Conservation (phyloP, 2,329 filamentous ascomycete genomes). For the Coniosporium tulheliwenetii region DNA sequence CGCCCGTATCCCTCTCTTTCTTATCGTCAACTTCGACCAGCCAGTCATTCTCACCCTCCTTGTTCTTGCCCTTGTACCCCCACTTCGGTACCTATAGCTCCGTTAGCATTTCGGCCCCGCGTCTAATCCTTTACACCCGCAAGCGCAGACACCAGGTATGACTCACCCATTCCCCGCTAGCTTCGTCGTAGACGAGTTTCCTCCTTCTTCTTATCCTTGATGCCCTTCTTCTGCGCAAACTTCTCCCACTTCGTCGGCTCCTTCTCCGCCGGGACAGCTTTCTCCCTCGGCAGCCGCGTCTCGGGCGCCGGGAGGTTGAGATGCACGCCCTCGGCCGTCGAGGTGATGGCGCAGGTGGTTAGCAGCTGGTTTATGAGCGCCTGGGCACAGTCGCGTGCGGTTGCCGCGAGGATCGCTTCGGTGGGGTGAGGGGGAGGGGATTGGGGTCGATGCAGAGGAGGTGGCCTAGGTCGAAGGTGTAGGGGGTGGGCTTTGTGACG, state of each 20-base stretch:
- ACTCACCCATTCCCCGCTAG: constrained; percentile 63
- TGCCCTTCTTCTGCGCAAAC: constrained; percentile 94
- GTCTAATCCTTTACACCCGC: too few relatives aligned
- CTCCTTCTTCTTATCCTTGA: constrained; percentile 69
- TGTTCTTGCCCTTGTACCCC: constrained; percentile 87
- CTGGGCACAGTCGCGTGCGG: constrained; percentile 82
- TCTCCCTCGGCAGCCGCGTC: constrained; percentile 73
- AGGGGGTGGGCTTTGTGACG: constrained; percentile 63
- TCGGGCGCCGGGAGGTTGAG: constrained; percentile 57
- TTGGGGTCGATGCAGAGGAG: constrained; percentile 80
- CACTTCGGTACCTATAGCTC: constrained; percentile 46
- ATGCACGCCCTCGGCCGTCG: constrained; percentile 54
- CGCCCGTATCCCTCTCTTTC: constrained; percentile 36
- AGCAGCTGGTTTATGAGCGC: constrained; percentile 88
- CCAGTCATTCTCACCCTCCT: constrained; percentile 71
- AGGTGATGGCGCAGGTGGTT: constrained; percentile 66
- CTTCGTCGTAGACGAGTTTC: constrained; percentile 74
- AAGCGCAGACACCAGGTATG: too few relatives aligned
- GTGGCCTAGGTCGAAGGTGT: constrained; percentile 82
- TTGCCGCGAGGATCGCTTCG: constrained; percentile 54
- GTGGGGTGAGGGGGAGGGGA: constrained; percentile 45
- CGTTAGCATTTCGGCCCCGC: too few relatives aligned
- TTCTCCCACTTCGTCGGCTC: constrained; percentile 86
- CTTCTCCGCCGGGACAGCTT: constrained; percentile 77
- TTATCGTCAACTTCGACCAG: constrained; percentile 77